Evolutionary conservation across 2,329 filamentous ascomycete genomes (phyloP).

Genomic region (Zelopaecilomyces penicillatus): DNA sequence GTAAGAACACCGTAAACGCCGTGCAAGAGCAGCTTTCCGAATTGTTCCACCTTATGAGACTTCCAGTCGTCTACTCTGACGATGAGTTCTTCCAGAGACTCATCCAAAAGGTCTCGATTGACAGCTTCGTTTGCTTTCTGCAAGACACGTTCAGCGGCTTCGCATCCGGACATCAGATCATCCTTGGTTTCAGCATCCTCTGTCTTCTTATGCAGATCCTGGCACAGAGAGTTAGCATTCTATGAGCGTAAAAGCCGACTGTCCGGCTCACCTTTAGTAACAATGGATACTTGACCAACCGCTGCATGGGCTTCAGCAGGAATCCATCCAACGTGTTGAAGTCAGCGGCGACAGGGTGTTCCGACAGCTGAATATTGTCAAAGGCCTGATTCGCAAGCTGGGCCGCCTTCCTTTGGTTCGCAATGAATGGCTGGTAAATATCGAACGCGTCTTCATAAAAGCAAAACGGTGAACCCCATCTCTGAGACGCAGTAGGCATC

Average conservation of each 20-base stretch:
- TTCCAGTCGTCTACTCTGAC: slow-evolving; percentile 94
- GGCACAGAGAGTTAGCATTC: slow-evolving; percentile 6
- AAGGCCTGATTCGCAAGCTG: slow-evolving; percentile 77
- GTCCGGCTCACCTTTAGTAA: slow-evolving; percentile 60
- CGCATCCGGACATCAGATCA: slow-evolving; percentile 69
- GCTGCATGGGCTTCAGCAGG: slow-evolving; percentile 91
- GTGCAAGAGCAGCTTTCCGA: slow-evolving; percentile 79
- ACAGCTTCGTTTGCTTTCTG: slow-evolving; percentile 85
- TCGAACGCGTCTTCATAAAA: slow-evolving; percentile 79
- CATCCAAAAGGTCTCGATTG: slow-evolving; percentile 73
- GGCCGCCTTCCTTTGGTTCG: slow-evolving; percentile 88
- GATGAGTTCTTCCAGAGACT: slow-evolving; percentile 75
- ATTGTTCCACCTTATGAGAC: slow-evolving; percentile 80
- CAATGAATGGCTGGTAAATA: slow-evolving; percentile 94
- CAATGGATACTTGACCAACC: slow-evolving; percentile 88
- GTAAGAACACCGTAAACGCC: slow-evolving; percentile 90
- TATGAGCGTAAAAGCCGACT: slow-evolving; percentile 2
- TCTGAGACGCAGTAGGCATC: slow-evolving; percentile 64
- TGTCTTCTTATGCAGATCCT: slow-evolving; percentile 83
- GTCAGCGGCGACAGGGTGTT: slow-evolving; percentile 73
- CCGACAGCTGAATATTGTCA: slow-evolving; percentile 72
- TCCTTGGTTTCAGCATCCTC: slow-evolving; percentile 62
- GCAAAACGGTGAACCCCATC: slow-evolving; percentile 91
- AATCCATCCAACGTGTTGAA: slow-evolving; percentile 87
- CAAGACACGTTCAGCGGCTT: slow-evolving; percentile 73